These are phyloP conservation scores for Arabidopsis suecica DNA, from an alignment of 345 rosid species.

Conservation along the genomic window DNA sequence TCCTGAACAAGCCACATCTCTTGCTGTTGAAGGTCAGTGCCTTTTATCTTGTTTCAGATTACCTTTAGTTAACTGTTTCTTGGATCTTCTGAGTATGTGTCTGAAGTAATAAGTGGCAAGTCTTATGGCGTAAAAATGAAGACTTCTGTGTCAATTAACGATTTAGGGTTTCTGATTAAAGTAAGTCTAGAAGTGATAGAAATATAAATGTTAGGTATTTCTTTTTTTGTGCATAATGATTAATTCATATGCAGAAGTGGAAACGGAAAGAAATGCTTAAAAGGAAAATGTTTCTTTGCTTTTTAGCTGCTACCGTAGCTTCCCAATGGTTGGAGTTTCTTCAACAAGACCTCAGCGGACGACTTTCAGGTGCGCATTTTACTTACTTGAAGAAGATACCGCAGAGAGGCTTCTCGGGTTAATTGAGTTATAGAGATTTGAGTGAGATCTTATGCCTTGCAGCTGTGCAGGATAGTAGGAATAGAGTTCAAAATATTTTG, in stretches of 20 bases:
- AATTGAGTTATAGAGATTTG: constrained; percentile 17
- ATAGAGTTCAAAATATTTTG: constrained; percentile 73
- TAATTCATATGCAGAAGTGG: constrained; percentile 40
- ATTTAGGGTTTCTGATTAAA: constrained; percentile 2
- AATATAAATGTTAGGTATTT: constrained; percentile 27
- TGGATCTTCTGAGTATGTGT: not conserved
- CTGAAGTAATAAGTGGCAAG: constrained; percentile 10
- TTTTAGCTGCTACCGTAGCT: constrained; percentile 90
- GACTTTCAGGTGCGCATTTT: constrained; percentile 67
- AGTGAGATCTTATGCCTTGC: constrained; percentile 44
- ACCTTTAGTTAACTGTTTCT: not conserved
- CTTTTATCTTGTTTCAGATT: constrained; percentile 29
- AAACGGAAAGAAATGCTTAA: constrained; percentile 38
- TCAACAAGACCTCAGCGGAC: constrained; percentile 90
- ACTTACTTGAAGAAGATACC: not conserved
- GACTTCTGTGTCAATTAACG: not conserved
- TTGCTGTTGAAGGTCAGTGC: constrained; percentile 72
- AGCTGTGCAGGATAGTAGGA: constrained; percentile 89
- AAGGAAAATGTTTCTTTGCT: constrained; percentile 40
- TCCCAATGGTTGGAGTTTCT: constrained; percentile 96
- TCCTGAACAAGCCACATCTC: constrained; percentile 58
- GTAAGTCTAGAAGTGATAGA: constrained; percentile 15
- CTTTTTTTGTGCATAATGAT: constrained; percentile 21
- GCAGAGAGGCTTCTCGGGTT: constrained; percentile 13
- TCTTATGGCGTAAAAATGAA: not conserved